Base-by-base conservation (phyloP, 2,329 filamentous ascomycete genomes). In the Pestalotiopsis sp. region DNA sequence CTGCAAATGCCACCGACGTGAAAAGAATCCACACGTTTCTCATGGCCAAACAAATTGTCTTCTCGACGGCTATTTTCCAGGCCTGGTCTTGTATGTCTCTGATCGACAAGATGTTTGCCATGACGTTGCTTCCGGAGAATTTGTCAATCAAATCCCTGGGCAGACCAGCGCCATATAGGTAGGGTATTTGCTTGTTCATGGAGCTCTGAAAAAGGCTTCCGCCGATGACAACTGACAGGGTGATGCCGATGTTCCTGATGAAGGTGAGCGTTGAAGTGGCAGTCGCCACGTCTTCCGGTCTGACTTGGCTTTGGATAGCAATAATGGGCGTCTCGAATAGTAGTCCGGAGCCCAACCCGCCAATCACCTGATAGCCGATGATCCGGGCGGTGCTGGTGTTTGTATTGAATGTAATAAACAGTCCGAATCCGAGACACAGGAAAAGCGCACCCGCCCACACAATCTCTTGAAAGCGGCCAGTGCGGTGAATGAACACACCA, bases 271-370 rank as follows among this genome's bases (percentile, higher is more conserved):
- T 66, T 4, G 64, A 57, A 9, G 64, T 66, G 20, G 64, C 64
- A 57, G 64, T 66, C 13, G 64, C 64, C 12, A 41, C 38, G 3
- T 38, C 20, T n/a, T 57, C 52, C 3, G 20, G 64, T 9, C 49
- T 23, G 23, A 66, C 64, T 27, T 57, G 45, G 27, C 52, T 66
- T 27, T 66, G 64, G 20, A 66, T 66, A 38, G 64, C 64, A 59
- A 66, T 66, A 9, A 59, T 59, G 17, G 64, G 64, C 13, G 64
- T 57, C 31, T 66, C 45, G 25, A 66, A 66, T 7, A 66, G 49
- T 6, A 66, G 49, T n/a, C 45, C 45, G 4, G 52, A 57, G n/a
- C 64, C 64, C 17, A 66, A 1, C 9, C 64, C 64, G 49, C 45
- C 45, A 36, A 66, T 66, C 12, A 66, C 13, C 20, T 66, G 64